Percentiles rank a stretch among this genome's conserved stretches.
These are phyloP conservation scores for Pleurotus sapidus DNA, from an alignment of 768 basidiomycete species.

Conservation along the genomic window DNA sequence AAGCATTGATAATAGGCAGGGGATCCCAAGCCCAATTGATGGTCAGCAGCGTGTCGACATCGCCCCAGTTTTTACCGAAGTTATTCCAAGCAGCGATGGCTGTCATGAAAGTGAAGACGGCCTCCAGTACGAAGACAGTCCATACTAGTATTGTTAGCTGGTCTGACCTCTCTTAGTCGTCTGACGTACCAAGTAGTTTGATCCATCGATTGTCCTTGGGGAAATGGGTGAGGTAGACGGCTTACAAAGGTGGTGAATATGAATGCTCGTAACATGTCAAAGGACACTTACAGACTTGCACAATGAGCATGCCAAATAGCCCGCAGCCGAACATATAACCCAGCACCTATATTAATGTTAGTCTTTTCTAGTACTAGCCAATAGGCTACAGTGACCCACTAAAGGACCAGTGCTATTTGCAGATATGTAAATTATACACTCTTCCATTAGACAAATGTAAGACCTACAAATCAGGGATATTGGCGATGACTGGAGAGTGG, in stretches of 20 bases:
- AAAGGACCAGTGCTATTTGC: neutral
- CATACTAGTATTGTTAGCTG: conserved; percentile 11
- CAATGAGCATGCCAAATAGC: conserved; percentile 17
- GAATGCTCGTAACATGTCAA: neutral
- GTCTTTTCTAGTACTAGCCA: neutral
- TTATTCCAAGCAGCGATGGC: conserved; percentile 16
- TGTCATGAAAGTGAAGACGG: conserved; percentile 12
- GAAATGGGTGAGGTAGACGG: conserved; percentile 14
- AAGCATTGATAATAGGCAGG: conserved; percentile 3
- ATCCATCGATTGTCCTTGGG: conserved; percentile 11
- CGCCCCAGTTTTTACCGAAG: conserved; percentile 17
- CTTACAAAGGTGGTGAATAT: neutral
- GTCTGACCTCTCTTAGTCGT: too few species aligned
- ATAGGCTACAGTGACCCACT: neutral
- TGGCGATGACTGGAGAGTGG: too few species aligned
- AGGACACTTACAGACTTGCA: conserved; percentile 14
- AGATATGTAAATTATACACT: too few species aligned
- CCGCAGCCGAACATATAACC: conserved; percentile 16
- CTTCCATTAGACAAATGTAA: too few species aligned
- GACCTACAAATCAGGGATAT: too few species aligned
- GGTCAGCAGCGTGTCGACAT: conserved; percentile 8
- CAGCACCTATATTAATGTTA: conserved; percentile 8
- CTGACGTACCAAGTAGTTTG: conserved; percentile 11
- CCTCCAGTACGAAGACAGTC: conserved; percentile 15
- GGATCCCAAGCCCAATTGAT: conserved; percentile 15